phyloP scores from a whole-genome alignment of 306 rosid genomes.

The Prunus armeniaca region DNA sequence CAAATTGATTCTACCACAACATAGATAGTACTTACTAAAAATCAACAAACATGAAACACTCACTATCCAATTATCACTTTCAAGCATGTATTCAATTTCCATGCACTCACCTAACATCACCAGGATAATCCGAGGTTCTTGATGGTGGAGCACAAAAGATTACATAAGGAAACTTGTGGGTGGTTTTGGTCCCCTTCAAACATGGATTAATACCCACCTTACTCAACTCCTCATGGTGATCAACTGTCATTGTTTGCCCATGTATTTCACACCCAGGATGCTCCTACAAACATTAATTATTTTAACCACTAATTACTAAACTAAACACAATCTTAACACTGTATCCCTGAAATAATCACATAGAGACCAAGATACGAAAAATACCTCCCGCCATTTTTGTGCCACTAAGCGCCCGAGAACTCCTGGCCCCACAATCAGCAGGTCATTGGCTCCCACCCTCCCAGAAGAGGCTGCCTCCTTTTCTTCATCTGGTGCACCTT shows the following conservation, averaged over 20 bases:
- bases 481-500: constrained; percentile 42
- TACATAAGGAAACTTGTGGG: constrained; percentile 59
- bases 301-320: neutral
- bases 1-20: neutral
- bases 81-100: neutral
- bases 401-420: constrained; percentile 93
- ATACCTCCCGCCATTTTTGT: constrained; percentile 78
- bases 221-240: constrained; percentile 80
- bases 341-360: neutral
- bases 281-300: constrained; percentile 41
- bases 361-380: neutral
- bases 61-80: neutral
- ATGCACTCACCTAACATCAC: constrained; percentile 69
- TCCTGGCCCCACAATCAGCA: constrained; percentile 90
- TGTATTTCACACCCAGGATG: constrained; percentile 64
- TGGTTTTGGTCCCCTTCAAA: constrained; percentile 53
- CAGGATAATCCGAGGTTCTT: constrained; percentile 56
- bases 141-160: constrained; percentile 93
- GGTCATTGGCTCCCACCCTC: constrained; percentile 49
- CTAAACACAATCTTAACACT: neutral
- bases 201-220: constrained; percentile 67
- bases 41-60: neutral
- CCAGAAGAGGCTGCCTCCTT: constrained; percentile 38
- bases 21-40: neutral
- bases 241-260: constrained; percentile 74